A percentile compares a stretch with the other conserved stretches of the same genome.
phyloP scores from a whole-genome alignment of 768 basidiomycete species.

The Hirschioporus abietinus region DNA sequence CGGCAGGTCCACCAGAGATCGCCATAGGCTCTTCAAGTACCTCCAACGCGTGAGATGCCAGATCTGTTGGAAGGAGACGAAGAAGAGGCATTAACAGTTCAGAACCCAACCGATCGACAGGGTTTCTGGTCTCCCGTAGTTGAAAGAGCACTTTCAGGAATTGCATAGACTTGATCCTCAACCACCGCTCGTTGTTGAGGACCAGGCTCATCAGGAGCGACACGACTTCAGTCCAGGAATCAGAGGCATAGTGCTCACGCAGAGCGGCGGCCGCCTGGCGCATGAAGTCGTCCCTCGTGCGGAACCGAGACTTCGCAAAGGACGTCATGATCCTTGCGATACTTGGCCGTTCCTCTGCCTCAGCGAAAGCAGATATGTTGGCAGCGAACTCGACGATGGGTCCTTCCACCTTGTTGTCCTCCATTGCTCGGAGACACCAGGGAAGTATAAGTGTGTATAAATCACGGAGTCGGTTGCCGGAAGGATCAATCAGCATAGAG shows the following conservation, averaged over 20 bases:
- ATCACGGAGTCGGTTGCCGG: constrained; percentile 70
- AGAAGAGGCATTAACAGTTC: constrained; percentile 90
- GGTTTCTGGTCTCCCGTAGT: constrained; percentile 71
- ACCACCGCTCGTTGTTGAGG: constrained; percentile 77
- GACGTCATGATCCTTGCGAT: constrained; percentile 87
- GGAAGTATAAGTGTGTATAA: constrained; percentile 80
- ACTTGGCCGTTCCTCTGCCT: constrained; percentile 64
- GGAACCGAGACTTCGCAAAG: constrained; percentile 81
- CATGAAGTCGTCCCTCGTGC: constrained; percentile 90
- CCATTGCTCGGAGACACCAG: constrained; percentile 82
- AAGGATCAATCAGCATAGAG: constrained; percentile 62
- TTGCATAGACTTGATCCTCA: constrained; percentile 79
- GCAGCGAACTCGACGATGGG: constrained; percentile 65
- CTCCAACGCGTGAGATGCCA: constrained; percentile 80
- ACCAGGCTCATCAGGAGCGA: constrained; percentile 84
- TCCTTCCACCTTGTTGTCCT: constrained; percentile 51
- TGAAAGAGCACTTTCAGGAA: constrained; percentile 86
- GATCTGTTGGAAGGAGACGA: constrained; percentile 81
- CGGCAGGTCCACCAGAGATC: constrained; percentile 70
- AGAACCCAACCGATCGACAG: constrained; percentile 69
- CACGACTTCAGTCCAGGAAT: constrained; percentile 76
- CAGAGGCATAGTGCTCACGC: constrained; percentile 75
- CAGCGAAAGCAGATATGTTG: constrained; percentile 68
- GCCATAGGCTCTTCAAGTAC: constrained; percentile 90
- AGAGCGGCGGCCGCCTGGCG: constrained; percentile 82